Evolutionary conservation across 2,329 filamentous ascomycete species (phyloP), one percentile per base, ranked within the genome.

Genomic region (Emmonsia crescens): DNA sequence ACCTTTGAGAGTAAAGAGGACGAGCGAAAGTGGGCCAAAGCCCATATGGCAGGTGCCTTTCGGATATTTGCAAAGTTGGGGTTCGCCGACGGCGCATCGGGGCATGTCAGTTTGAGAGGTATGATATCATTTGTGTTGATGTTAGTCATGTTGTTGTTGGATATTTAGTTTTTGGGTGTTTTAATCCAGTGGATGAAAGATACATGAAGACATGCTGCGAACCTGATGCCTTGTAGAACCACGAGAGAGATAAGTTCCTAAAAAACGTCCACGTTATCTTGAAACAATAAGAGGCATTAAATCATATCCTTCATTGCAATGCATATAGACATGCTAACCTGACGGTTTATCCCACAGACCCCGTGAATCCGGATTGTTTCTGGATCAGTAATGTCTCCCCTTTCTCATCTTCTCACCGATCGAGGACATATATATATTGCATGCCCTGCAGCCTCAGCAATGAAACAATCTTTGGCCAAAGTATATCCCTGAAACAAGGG

Each of bases 21-120:
- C 31, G 71, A 75, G 66, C 64, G 72, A 36, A 68, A 68, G 54
- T 74, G 71, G 61, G 68, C 70, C 57, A 74, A 74, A 52, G 69
- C 78, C 12, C 73, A 79, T 42, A 73, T 81, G 67, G 78, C 75
- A 0, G 72, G 73, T 6, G 77, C 79, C 0, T 81, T 81, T 62
- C 74, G 79, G 21, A 74, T 80, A 3, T 81, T 80, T 69, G 75
- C 76, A 1, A 75, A 77, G 49, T 66, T 76, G 55, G 78, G 79
- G 2, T 81, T 74, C 63, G 71, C 77, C 40, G 78, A 80, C 63
- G 78, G 78, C 1, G 71, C 73, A 59, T 76, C 75, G 46, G 78
- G 78, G 0, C 78, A 80, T 66, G 79, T 80, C 60, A 78, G 75
- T 46, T 63, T 77, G 31, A 54, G 52, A 51, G 33, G 54, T 27